Percentiles rank a stretch among this genome's conserved stretches.
phyloP scores from a whole-genome alignment of 805 yeast genomes.

The Ogataea methylovora region DNA sequence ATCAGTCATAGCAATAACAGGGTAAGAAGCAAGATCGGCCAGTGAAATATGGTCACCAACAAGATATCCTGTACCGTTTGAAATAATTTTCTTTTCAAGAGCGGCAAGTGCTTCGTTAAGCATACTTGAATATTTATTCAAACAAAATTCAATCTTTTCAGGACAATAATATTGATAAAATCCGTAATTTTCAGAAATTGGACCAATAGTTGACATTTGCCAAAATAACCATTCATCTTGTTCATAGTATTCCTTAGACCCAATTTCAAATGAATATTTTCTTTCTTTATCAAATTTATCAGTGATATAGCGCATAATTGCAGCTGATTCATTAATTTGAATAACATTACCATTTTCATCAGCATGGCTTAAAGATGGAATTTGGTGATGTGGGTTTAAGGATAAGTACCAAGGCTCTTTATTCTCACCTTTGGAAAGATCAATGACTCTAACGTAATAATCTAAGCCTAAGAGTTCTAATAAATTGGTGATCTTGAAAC shows the following conservation, averaged over 20 bases:
- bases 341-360: conserved; percentile 34
- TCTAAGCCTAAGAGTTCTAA: conserved; percentile 35
- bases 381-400: conserved; percentile 54
- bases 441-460: conserved; percentile 34
- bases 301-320: conserved; percentile 51
- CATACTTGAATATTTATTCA: conserved; percentile 43
- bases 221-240: conserved; percentile 46
- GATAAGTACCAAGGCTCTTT: conserved; percentile 51
- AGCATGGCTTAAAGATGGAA: conserved; percentile 44
- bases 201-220: conserved; percentile 55
- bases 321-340: conserved; percentile 51
- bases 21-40: conserved; percentile 47
- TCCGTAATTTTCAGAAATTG: conserved; percentile 55
- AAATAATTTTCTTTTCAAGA: conserved; percentile 39
- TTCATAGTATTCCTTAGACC: conserved; percentile 39
- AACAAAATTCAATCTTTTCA: conserved; percentile 48
- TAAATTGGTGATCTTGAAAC: conserved; percentile 31
- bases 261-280: conserved; percentile 33
- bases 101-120: conserved; percentile 48
- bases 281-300: conserved; percentile 52
- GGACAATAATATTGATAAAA: conserved; percentile 39
- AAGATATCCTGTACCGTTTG: conserved; percentile 43
- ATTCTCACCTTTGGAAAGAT: conserved; percentile 35
- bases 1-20: conserved; percentile 32
- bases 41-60: conserved; percentile 53